Evolutionary conservation across 169 alveolate genomes (phyloP).

Genomic region (Eimeria tenella): DNA sequence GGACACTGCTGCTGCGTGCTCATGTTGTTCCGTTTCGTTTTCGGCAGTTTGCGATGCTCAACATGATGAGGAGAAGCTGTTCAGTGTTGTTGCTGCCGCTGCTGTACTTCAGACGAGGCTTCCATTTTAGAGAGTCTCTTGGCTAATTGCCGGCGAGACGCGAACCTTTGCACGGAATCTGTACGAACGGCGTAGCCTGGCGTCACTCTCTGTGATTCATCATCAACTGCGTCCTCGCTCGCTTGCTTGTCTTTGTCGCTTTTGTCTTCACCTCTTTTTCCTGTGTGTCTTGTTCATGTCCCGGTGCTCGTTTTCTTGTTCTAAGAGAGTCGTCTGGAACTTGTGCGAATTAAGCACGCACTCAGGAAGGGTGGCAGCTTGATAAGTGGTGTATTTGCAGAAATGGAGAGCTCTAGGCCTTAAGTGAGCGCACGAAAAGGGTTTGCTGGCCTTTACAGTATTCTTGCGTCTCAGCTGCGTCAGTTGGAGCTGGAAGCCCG

Average conservation of each 20-base stretch:
- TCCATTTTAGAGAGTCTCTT: background rate
- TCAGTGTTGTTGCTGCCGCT: background rate
- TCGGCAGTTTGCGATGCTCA: background rate
- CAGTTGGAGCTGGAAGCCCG: slow-evolving; percentile 48
- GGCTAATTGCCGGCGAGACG: slow-evolving; percentile 38
- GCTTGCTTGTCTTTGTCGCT: background rate
- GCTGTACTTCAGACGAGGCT: slow-evolving; percentile 10
- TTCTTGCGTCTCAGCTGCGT: slow-evolving; percentile 25
- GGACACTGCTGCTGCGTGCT: background rate
- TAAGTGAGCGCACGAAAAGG: too few species aligned
- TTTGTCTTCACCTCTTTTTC: background rate
- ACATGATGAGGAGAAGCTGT: background rate
- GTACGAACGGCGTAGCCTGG: background rate
- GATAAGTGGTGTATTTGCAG: too few species aligned
- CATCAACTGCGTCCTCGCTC: background rate
- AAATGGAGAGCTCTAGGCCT: too few species aligned
- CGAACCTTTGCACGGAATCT: background rate
- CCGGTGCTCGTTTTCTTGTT: background rate
- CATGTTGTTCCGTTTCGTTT: background rate
- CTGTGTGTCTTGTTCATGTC: background rate
- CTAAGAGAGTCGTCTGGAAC: too few species aligned
- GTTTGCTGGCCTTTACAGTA: background rate
- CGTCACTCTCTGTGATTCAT: background rate
- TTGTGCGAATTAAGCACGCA: too few species aligned
- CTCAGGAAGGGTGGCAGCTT: too few species aligned